Evolutionary conservation across 1,284 basidiomycete species (phyloP).

Genomic region (Ganoderma sp.): DNA sequence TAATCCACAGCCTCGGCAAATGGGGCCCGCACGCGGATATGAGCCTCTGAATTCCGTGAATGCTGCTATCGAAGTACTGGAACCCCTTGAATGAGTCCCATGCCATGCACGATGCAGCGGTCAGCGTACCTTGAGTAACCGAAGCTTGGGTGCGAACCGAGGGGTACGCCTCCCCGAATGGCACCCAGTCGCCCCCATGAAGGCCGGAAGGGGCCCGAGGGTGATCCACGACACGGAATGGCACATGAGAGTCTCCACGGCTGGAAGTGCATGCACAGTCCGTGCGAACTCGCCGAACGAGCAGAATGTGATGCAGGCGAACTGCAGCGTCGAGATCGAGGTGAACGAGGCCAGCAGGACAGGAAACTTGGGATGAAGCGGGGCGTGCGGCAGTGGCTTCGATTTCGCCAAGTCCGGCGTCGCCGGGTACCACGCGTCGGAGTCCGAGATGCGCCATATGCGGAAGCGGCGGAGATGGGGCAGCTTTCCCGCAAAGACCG

Average conservation of each 20-base stretch:
- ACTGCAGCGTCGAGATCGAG: background rate
- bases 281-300: background rate
- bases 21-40: background rate
- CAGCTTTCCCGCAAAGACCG: background rate
- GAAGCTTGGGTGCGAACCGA: background rate
- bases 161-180: background rate
- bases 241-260: background rate
- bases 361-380: no score
- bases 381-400: no score
- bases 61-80: background rate
- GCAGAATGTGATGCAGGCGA: background rate
- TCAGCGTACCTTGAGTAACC: background rate
- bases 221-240: background rate
- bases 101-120: background rate
- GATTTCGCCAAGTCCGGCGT: background rate
- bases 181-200: background rate
- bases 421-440: background rate
- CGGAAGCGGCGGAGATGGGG: background rate
- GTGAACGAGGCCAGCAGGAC: no score
- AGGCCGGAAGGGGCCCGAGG: background rate
- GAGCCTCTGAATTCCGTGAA: background rate
- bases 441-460: background rate
- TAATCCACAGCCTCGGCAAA: background rate
- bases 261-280: background rate
- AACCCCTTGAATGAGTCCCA: background rate